These are phyloP conservation scores for Annulohypoxylon nitens DNA, from an alignment of 495 filamentous ascomycete genomes.

Conservation along the genomic window DNA sequence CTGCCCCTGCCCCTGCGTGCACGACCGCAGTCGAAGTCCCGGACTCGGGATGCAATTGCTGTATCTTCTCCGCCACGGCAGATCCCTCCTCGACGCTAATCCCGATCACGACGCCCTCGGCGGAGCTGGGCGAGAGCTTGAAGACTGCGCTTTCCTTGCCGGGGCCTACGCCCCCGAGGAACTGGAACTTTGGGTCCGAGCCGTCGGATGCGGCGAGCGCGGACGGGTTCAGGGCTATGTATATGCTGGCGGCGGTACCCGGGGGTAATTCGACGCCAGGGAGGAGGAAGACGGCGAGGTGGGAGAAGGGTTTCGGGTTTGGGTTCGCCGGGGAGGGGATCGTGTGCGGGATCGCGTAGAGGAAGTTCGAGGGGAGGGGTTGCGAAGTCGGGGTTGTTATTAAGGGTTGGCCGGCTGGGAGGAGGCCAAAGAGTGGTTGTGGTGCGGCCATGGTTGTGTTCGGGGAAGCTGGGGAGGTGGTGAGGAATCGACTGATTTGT, in stretches of 20 bases:
- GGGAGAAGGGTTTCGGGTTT: constrained; percentile 67
- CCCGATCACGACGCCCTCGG: constrained; percentile 73
- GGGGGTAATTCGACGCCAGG: constrained; percentile 80
- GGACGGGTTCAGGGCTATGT: constrained; percentile 69
- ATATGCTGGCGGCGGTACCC: constrained; percentile 87
- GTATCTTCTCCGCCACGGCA: constrained; percentile 77
- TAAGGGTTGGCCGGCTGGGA: constrained; percentile 65
- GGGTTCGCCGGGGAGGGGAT: constrained; percentile 36
- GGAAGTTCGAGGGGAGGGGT: constrained; percentile 56
- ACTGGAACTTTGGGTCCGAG: constrained; percentile 69
- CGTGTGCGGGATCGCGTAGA: constrained; percentile 59
- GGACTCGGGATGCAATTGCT: constrained; percentile 60
- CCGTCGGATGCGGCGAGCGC: constrained; percentile 34
- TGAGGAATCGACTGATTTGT: neutral
- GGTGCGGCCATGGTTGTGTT: constrained; percentile 17
- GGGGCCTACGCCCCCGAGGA: constrained; percentile 88
- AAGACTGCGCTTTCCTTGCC: constrained; percentile 94
- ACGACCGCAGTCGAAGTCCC: neutral
- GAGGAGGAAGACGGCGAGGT: constrained; percentile 90
- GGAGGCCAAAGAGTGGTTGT: constrained; percentile 61
- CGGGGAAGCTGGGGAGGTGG: neutral
- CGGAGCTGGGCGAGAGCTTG: constrained; percentile 61
- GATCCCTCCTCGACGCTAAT: constrained; percentile 83
- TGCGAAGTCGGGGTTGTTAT: constrained; percentile 59
- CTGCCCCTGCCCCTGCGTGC: constrained; percentile 31